Conservation (phyloP, 192 early-diverging fungal genomes). For the Phlyctochytrium bullatum region DNA sequence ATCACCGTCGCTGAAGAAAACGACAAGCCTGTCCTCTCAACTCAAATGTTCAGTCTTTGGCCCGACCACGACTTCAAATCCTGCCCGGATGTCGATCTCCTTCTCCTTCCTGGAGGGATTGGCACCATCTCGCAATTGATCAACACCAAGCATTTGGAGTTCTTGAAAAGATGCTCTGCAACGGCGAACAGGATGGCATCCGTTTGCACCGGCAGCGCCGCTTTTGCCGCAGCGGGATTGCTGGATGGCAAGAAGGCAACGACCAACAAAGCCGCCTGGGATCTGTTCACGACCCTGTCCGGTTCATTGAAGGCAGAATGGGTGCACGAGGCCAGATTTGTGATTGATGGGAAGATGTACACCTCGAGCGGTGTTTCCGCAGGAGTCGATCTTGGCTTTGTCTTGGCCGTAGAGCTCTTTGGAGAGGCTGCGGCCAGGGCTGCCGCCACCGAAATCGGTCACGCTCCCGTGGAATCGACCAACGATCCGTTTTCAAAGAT, state of each 20-base stretch:
- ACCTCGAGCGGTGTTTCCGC: slow-evolving; percentile 39
- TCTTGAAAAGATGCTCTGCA: slow-evolving; percentile 12
- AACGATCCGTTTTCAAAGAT: slow-evolving; percentile 29
- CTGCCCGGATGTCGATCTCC: slow-evolving; percentile 33
- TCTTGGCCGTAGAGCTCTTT: slow-evolving; percentile 15
- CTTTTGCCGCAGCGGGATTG: slow-evolving; percentile 30
- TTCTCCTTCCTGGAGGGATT: slow-evolving; percentile 37
- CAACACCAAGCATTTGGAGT: slow-evolving; percentile 20
- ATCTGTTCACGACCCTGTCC: not conserved
- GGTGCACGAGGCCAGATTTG: slow-evolving; percentile 33
- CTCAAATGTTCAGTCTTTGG: slow-evolving; percentile 12
- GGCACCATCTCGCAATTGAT: slow-evolving; percentile 17
- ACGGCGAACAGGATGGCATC: slow-evolving; percentile 1
- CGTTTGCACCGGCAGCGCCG: slow-evolving; percentile 35
- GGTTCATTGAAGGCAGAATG: slow-evolving; percentile 17
- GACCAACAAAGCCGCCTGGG: slow-evolving; percentile 31
- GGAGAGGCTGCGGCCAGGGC: not conserved
- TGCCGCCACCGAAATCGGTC: slow-evolving; percentile 1
- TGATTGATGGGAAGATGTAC: slow-evolving; percentile 30
- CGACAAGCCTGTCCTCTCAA: not conserved
- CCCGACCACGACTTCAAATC: slow-evolving; percentile 9
- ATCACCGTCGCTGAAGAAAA: not conserved
- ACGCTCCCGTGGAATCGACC: slow-evolving; percentile 13
- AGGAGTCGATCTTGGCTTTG: slow-evolving; percentile 30
- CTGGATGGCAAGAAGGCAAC: slow-evolving; percentile 29